Conservation (phyloP, 345 rosid genomes). For the Balakata baccata region DNA sequence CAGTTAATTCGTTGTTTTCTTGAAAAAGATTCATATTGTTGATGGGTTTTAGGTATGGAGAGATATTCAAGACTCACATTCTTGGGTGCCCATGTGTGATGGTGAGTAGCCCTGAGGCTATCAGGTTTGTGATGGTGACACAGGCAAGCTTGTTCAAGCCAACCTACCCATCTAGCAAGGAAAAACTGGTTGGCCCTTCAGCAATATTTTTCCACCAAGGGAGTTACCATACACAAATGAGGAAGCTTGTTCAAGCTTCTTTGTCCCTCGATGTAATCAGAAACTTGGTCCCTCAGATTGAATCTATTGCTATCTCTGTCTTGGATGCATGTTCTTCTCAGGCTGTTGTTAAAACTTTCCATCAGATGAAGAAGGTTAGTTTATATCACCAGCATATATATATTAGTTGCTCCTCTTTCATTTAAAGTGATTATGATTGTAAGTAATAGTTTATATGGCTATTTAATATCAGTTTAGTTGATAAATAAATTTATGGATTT, state of each 20-base stretch:
- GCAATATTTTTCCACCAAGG: constrained; percentile 88
- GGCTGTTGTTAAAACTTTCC: constrained; percentile 51
- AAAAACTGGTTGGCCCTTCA: constrained; percentile 67
- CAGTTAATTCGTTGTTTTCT: no score
- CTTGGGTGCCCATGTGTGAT: constrained; percentile 85
- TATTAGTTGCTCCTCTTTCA: no score
- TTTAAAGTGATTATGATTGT: no score
- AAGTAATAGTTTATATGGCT: no score
- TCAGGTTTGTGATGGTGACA: constrained; percentile 70
- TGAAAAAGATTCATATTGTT: background rate
- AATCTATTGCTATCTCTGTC: constrained; percentile 47
- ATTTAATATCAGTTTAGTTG: no score
- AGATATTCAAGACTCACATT: constrained; percentile 72
- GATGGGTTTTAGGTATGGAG: constrained; percentile 55
- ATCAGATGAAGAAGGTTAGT: constrained; percentile 73
- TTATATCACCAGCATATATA: background rate
- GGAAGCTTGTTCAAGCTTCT: constrained; percentile 69
- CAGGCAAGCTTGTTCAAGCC: constrained; percentile 81
- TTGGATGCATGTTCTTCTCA: constrained; percentile 50
- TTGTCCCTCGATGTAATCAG: constrained; percentile 51
- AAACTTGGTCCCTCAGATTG: constrained; percentile 55
- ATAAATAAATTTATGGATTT: no score
- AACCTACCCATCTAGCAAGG: constrained; percentile 83
- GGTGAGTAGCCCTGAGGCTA: constrained; percentile 79
- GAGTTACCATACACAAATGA: constrained; percentile 54